phyloP scores from a whole-genome alignment of 1,284 basidiomycete genomes.

The Athelia sp. region DNA sequence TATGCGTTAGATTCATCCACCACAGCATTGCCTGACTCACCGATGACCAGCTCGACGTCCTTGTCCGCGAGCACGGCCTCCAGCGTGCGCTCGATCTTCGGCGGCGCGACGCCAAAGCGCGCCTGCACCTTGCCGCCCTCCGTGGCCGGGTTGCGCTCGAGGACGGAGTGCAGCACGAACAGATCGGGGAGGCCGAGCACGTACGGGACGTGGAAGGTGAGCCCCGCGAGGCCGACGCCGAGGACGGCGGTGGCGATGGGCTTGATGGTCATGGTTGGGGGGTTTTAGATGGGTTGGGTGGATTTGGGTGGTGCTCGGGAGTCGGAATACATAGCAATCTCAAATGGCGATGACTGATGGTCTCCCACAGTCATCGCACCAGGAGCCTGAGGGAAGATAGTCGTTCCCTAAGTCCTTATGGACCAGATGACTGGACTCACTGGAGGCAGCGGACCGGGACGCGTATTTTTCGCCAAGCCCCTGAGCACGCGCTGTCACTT shows the following conservation, averaged over 20 bases:
- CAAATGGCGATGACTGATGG: too few relatives aligned
- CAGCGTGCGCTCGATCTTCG: conserved; percentile 50
- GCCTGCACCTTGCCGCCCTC: conserved; percentile 59
- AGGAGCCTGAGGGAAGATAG: too few relatives aligned
- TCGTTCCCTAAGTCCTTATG: too few relatives aligned
- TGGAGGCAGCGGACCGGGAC: too few relatives aligned
- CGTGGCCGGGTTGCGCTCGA: conserved; percentile 53
- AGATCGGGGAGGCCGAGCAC: conserved; percentile 68
- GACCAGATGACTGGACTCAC: too few relatives aligned
- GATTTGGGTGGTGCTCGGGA: too few relatives aligned
- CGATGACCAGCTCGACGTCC: conserved; percentile 61
- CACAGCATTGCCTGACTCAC: too few relatives aligned
- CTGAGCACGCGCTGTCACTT: too few relatives aligned
- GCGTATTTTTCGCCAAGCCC: too few relatives aligned
- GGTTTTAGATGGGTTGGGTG: not conserved
- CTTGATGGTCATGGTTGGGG: conserved; percentile 25
- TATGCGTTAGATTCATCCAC: too few relatives aligned
- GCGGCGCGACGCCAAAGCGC: conserved; percentile 52
- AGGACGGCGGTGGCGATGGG: conserved; percentile 64
- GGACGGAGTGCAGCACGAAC: conserved; percentile 69
- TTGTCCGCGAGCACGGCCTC: conserved; percentile 54
- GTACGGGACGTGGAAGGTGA: conserved; percentile 79
- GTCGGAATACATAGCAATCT: too few relatives aligned
- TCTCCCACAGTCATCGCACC: too few relatives aligned
- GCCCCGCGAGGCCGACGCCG: conserved; percentile 70